These are phyloP conservation scores for Trametopsis cervina DNA, from an alignment of 768 basidiomycete genomes.

Conservation along the genomic window DNA sequence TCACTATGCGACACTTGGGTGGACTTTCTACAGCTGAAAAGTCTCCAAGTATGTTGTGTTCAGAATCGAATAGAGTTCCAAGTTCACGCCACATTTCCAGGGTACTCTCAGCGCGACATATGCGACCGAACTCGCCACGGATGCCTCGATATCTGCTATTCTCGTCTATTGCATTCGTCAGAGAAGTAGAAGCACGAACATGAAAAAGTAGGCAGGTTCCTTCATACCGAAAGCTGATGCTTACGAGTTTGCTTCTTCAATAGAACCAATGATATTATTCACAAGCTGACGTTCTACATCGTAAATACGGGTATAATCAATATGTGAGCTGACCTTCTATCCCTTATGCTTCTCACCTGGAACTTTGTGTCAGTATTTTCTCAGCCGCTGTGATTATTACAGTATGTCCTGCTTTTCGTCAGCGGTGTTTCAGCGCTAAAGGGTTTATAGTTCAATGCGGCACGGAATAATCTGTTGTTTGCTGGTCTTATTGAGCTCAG, in stretches of 20 bases:
- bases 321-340: too few relatives aligned
- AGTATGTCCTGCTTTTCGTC: too few relatives aligned
- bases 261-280: background rate
- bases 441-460: background rate
- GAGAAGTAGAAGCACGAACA: too few relatives aligned
- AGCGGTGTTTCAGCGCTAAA: background rate
- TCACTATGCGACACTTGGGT: too few relatives aligned
- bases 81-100: too few relatives aligned
- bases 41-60: too few relatives aligned
- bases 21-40: too few relatives aligned
- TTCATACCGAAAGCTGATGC: too few relatives aligned
- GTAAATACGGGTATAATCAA: background rate
- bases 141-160: background rate
- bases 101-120: background rate
- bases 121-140: background rate
- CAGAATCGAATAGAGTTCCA: too few relatives aligned
- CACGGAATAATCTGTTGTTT: background rate
- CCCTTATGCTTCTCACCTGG: too few relatives aligned
- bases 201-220: too few relatives aligned
- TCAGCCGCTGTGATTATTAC: background rate
- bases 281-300: background rate
- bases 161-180: background rate
- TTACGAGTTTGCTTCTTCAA: too few relatives aligned
- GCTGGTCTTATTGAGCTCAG: background rate
- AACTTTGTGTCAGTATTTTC: background rate